A percentile compares a stretch with the other conserved stretches of the same genome.
phyloP scores from a whole-genome alignment of 495 filamentous ascomycete genomes.

The Aspergillus ellipticus region DNA sequence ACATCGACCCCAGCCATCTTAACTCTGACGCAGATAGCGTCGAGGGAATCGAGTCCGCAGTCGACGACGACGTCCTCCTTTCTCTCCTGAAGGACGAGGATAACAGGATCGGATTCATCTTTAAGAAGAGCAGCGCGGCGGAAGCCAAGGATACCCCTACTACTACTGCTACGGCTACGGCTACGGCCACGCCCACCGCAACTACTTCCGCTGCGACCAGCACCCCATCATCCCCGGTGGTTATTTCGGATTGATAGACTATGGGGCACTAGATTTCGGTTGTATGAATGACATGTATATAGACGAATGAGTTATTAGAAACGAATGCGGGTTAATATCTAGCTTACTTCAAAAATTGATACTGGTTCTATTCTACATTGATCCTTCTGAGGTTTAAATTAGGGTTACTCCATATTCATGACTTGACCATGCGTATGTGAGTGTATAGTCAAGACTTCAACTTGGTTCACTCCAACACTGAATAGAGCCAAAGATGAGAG shows the following conservation, averaged over 20 bases:
- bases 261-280: not conserved
- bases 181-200: too few relatives aligned
- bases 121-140: conserved; percentile 54
- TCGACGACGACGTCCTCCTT: conserved; percentile 61
- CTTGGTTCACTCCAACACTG: too few relatives aligned
- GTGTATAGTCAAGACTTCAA: too few relatives aligned
- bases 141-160: conserved; percentile 26
- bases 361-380: too few relatives aligned
- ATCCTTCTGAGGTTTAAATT: too few relatives aligned
- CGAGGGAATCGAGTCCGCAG: conserved; percentile 32
- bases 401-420: too few relatives aligned
- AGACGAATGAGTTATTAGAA: too few relatives aligned
- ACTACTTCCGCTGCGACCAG: not conserved
- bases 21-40: conserved; percentile 19
- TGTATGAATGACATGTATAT: too few relatives aligned
- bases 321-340: too few relatives aligned
- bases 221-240: not conserved
- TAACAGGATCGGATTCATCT: conserved; percentile 60
- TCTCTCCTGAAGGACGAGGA: conserved; percentile 57
- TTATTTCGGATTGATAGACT: conserved; percentile 1
- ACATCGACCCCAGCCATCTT: conserved; percentile 56
- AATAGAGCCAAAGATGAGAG: too few relatives aligned
- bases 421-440: too few relatives aligned
- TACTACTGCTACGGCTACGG: not conserved
- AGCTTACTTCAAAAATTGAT: too few relatives aligned